Evolutionary conservation across 768 basidiomycete species (phyloP).

Genomic region (Boletus pseudo-olivaceus): DNA sequence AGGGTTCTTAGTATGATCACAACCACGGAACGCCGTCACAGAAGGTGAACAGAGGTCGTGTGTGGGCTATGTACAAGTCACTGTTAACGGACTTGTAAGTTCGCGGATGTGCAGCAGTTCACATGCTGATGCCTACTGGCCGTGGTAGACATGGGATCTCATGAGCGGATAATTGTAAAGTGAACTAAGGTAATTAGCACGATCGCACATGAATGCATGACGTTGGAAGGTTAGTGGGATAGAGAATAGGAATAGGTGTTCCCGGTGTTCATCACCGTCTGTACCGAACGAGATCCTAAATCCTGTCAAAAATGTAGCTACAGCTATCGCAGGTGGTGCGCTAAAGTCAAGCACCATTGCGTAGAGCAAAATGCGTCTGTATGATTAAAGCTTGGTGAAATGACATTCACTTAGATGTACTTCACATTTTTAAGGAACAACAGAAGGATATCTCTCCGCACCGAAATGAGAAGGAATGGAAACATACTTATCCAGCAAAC

Average conservation of each 20-base stretch:
- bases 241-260: slow-evolving; percentile 9
- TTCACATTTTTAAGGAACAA: slow-evolving; percentile 17
- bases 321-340: neutral
- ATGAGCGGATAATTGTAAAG: neutral
- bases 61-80: neutral
- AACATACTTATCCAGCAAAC: slow-evolving; percentile 41
- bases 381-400: slow-evolving; percentile 9
- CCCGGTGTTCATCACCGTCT: slow-evolving; percentile 18
- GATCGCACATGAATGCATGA: neutral
- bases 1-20: neutral
- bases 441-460: slow-evolving; percentile 10
- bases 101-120: neutral
- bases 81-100: neutral
- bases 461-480: slow-evolving; percentile 1
- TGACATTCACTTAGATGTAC: slow-evolving; percentile 13
- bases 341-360: neutral
- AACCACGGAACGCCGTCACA: neutral
- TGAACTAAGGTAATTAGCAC: neutral
- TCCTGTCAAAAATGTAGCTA: neutral
- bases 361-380: neutral
- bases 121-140: neutral
- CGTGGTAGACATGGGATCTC: neutral
- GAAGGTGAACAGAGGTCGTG: neutral
- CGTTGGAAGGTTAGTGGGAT: neutral
- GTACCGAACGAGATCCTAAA: slow-evolving; percentile 1